Evolutionary conservation across 2,329 filamentous ascomycete genomes (phyloP).

Genomic region (Monosporascus ibericus): DNA sequence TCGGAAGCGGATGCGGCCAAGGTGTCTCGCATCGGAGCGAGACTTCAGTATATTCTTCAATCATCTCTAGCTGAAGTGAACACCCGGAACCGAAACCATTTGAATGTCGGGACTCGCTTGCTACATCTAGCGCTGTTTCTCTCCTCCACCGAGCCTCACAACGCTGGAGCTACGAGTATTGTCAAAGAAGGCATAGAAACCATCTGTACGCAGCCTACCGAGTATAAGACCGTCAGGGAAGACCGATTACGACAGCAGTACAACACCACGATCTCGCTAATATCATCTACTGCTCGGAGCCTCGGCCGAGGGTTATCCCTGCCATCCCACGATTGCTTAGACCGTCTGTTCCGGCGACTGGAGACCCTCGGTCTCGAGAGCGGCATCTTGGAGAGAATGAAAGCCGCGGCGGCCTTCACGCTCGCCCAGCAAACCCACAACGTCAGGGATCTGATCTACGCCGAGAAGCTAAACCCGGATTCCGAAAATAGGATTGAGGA

Average conservation of each 20-base stretch:
- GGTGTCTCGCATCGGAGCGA: conserved; percentile 15
- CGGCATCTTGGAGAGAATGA: conserved; percentile 31
- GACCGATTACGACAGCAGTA: conserved; percentile 15
- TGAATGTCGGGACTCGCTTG: conserved; percentile 11
- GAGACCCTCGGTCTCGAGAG: conserved; percentile 26
- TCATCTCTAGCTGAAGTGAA: conserved; percentile 20
- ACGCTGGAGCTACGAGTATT: conserved; percentile 4
- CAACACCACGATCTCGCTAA: conserved; percentile 19
- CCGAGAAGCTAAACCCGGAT: conserved; percentile 34
- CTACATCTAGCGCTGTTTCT: conserved; percentile 20
- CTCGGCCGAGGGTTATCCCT: conserved; percentile 21
- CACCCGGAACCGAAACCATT: conserved; percentile 6
- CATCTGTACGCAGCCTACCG: conserved; percentile 7
- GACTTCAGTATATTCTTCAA: conserved; percentile 23
- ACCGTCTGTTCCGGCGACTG: conserved; percentile 34
- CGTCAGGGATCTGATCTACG: conserved; percentile 47
- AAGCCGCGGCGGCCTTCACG: conserved; percentile 42
- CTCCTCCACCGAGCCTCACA: conserved; percentile 11
- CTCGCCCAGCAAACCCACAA: conserved; percentile 47
- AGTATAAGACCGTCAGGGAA: conserved; percentile 6
- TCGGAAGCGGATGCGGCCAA: conserved; percentile 10
- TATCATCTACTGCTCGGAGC: conserved; percentile 23
- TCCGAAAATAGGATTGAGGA: neutral
- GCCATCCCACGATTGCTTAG: conserved; percentile 21
- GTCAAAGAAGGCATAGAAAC: conserved; percentile 12